These are phyloP conservation scores for Colletotrichum theobromicola DNA, from an alignment of 2,329 filamentous ascomycete genomes.

Conservation along the genomic window DNA sequence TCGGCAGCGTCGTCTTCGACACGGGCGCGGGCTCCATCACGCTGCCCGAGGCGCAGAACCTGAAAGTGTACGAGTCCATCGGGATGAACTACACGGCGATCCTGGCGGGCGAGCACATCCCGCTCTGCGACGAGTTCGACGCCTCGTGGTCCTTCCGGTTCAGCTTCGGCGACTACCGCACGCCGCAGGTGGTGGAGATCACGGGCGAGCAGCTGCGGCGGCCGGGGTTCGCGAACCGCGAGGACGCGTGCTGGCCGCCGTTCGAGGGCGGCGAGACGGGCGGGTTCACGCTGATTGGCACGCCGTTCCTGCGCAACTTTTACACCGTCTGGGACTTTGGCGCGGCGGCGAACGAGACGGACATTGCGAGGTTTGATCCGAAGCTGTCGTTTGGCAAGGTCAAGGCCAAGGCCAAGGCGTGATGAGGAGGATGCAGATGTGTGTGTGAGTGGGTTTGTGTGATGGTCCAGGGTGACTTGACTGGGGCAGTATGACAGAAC, in stretches of 20 bases:
- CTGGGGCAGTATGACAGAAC: neutral
- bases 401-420: conserved; percentile 25
- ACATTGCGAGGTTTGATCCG: conserved; percentile 1
- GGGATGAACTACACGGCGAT: conserved; percentile 40
- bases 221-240: conserved; percentile 36
- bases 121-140: conserved; percentile 40
- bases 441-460: neutral
- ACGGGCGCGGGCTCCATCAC: conserved; percentile 33
- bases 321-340: conserved; percentile 40
- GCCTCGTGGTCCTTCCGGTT: conserved; percentile 38
- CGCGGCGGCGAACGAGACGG: neutral
- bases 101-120: conserved; percentile 29
- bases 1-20: conserved; percentile 32
- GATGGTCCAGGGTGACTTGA: neutral
- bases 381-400: conserved; percentile 27
- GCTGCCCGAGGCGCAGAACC: conserved; percentile 28
- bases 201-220: conserved; percentile 34
- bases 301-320: conserved; percentile 31
- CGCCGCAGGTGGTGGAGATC: conserved; percentile 27
- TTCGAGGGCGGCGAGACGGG: conserved; percentile 27
- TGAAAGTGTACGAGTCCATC: conserved; percentile 34
- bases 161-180: conserved; percentile 20
- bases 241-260: conserved; percentile 40
- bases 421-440: neutral
- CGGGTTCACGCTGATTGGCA: conserved; percentile 34